Percentiles rank a stretch among this genome's conserved stretches.
phyloP scores from a whole-genome alignment of 192 early-diverging fungal species.

The Gorgonomyces haynaldii region DNA sequence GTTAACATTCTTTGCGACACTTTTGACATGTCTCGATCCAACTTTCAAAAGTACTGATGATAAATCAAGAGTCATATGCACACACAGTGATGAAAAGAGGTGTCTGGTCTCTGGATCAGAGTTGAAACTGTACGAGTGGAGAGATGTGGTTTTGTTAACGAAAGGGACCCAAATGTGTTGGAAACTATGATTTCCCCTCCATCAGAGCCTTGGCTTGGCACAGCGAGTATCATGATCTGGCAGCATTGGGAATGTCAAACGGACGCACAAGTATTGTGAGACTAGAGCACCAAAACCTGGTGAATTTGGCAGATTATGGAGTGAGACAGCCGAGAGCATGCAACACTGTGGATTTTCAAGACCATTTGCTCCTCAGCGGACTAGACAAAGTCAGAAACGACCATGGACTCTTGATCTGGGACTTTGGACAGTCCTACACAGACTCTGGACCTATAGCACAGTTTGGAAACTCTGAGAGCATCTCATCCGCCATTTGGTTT shows the following conservation, averaged over 20 bases:
- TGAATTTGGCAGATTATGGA: slow-evolving; percentile 13
- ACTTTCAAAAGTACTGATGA: no score
- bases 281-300: slow-evolving; percentile 13
- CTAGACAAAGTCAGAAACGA: slow-evolving; percentile 63
- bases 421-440: slow-evolving; percentile 41
- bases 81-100: not conserved
- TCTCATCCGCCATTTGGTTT: slow-evolving; percentile 63
- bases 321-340: slow-evolving; percentile 44
- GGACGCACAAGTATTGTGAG: slow-evolving; percentile 27
- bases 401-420: slow-evolving; percentile 62
- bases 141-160: no score
- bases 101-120: not conserved
- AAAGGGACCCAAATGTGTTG: no score
- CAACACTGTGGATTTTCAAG: slow-evolving; percentile 57
- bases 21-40: no score
- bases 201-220: not conserved
- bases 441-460: slow-evolving; percentile 26
- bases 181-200: slow-evolving; percentile 12
- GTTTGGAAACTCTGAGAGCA: slow-evolving; percentile 54
- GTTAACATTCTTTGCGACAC: no score
- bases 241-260: slow-evolving; percentile 8
- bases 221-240: slow-evolving; percentile 14
- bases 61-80: no score
- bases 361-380: slow-evolving; percentile 51
- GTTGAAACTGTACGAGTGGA: not conserved